Evolutionary conservation across 1,284 basidiomycete genomes (phyloP).

Genomic region (Cerioporus squamosus): DNA sequence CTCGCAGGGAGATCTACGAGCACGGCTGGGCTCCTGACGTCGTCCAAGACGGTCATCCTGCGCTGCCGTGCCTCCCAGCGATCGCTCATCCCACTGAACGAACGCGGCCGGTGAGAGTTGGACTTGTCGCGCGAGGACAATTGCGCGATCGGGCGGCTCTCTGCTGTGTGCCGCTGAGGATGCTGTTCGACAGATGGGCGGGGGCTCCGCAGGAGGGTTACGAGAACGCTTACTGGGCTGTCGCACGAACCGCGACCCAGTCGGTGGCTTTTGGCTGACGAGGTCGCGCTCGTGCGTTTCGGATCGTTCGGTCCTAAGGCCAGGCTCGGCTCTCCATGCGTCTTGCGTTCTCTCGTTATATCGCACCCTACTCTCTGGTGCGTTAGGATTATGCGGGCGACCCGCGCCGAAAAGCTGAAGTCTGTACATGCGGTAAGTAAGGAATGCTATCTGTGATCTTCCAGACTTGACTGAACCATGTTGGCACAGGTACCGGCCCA

Average conservation of each 20-base stretch:
- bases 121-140: not conserved
- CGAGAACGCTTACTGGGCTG: conserved; percentile 14
- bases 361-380: not conserved
- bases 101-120: not conserved
- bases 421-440: too few species aligned
- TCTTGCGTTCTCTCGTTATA: not conserved
- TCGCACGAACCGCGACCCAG: conserved; percentile 10
- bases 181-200: not conserved
- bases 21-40: not conserved
- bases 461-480: too few species aligned
- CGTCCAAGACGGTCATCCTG: not conserved
- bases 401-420: too few species aligned
- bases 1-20: conserved; percentile 13
- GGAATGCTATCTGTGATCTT: too few species aligned
- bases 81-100: not conserved
- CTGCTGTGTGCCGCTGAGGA: too few species aligned
- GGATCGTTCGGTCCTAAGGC: conserved; percentile 12
- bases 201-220: not conserved
- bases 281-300: not conserved
- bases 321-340: not conserved
- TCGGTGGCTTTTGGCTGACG: conserved; percentile 18
- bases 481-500: too few species aligned
- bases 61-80: not conserved
- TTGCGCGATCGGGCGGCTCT: conserved; percentile 20
- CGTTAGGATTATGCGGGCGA: too few species aligned